Evolutionary conservation across 768 basidiomycete species (phyloP).

Genomic region (Sutorius australiensis): DNA sequence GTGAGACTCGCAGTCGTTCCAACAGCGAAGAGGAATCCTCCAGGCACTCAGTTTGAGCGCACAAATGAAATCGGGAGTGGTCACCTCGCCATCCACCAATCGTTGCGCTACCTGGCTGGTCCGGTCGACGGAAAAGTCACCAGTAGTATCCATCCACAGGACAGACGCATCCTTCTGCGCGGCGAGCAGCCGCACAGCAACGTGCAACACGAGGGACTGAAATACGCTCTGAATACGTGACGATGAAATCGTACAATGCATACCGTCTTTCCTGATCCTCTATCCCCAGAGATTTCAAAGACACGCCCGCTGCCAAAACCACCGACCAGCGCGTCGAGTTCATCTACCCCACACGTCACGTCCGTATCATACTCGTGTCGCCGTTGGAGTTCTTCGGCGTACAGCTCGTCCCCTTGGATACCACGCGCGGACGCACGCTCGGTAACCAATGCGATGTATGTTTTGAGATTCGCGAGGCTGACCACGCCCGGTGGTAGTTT

Average conservation of each 20-base stretch:
- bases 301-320: constrained; percentile 51
- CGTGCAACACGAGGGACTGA: constrained; percentile 61
- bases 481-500: constrained; percentile 48
- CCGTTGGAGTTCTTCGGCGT: constrained; percentile 16
- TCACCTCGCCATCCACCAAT: constrained; percentile 24
- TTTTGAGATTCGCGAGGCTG: constrained; percentile 46
- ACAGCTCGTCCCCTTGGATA: constrained; percentile 29
- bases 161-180: constrained; percentile 35
- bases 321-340: constrained; percentile 50
- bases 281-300: constrained; percentile 67
- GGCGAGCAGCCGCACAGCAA: constrained; percentile 52
- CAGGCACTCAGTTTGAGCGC: constrained; percentile 2
- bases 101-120: constrained; percentile 38
- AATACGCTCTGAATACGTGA: constrained; percentile 1
- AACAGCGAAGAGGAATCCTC: constrained; percentile 37
- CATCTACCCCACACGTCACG: constrained; percentile 37
- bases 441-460: constrained; percentile 37
- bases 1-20: constrained; percentile 55
- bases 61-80: constrained; percentile 7
- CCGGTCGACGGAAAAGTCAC: constrained; percentile 57
- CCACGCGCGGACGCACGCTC: constrained; percentile 44
- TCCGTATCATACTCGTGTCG: constrained; percentile 7
- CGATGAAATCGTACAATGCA: constrained; percentile 16
- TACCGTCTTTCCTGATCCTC: constrained; percentile 67
- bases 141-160: constrained; percentile 71